Evolutionary conservation across 2,329 filamentous ascomycete genomes (phyloP).

Genomic region (Penicillium italicum): DNA sequence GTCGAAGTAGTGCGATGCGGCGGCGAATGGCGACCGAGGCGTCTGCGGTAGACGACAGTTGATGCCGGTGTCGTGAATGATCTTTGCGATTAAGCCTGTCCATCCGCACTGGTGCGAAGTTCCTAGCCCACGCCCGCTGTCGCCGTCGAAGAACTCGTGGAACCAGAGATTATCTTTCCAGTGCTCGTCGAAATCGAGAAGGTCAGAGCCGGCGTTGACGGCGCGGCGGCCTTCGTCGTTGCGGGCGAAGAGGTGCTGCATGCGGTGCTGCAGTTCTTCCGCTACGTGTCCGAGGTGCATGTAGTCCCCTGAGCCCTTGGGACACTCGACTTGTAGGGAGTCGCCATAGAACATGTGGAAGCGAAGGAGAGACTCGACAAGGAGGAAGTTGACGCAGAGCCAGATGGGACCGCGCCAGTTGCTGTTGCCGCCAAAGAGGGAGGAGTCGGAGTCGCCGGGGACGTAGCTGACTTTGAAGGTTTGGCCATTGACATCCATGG

Average conservation of each 20-base stretch:
- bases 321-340: constrained; percentile 84
- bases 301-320: constrained; percentile 84
- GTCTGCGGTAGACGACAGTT: constrained; percentile 91
- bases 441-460: constrained; percentile 92
- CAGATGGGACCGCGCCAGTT: constrained; percentile 97
- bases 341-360: constrained; percentile 97
- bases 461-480: constrained; percentile 84
- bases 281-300: constrained; percentile 96
- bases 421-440: constrained; percentile 93
- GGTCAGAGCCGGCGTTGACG: constrained; percentile 79
- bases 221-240: constrained; percentile 82
- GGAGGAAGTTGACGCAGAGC: constrained; percentile 91
- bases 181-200: constrained; percentile 83
- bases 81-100: constrained; percentile 91
- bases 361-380: constrained; percentile 89
- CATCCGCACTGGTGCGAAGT: constrained; percentile 94
- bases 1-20: constrained; percentile 92
- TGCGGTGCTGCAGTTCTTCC: constrained; percentile 88
- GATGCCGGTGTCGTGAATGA: constrained; percentile 94
- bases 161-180: constrained; percentile 96
- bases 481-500: constrained; percentile 94
- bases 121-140: constrained; percentile 81
- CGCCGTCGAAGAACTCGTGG: constrained; percentile 95
- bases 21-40: constrained; percentile 77
- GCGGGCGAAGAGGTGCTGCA: constrained; percentile 86